Conservation (phyloP, 352 stramenopile species). For the Globisporangium echinulatum region DNA sequence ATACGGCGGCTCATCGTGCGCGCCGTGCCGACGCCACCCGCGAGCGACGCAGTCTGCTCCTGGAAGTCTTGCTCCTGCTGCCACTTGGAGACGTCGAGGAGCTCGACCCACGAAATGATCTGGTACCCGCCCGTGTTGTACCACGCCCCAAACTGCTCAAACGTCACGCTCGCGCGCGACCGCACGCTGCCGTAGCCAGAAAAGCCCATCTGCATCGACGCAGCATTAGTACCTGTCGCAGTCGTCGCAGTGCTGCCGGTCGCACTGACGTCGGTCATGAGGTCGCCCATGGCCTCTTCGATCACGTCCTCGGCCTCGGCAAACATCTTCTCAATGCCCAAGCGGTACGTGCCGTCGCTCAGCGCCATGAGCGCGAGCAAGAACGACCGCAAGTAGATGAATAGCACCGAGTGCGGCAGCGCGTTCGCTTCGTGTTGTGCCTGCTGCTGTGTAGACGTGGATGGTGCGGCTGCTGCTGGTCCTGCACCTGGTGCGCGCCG, state of each 20-base stretch:
- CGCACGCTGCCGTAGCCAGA: slow-evolving; percentile 60
- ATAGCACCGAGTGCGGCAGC: slow-evolving; percentile 75
- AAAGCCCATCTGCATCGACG: slow-evolving; percentile 15
- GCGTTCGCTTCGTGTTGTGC: slow-evolving; percentile 44
- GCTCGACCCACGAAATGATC: slow-evolving; percentile 81
- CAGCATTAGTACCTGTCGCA: too few species aligned
- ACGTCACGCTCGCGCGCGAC: slow-evolving; percentile 72
- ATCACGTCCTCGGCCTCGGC: slow-evolving; percentile 83
- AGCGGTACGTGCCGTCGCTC: slow-evolving; percentile 76
- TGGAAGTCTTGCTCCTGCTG: slow-evolving; percentile 73
- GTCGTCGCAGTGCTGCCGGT: slow-evolving; percentile 23
- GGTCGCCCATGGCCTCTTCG: slow-evolving; percentile 77
- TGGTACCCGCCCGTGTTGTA: slow-evolving; percentile 82
- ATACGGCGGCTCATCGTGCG: slow-evolving; percentile 19
- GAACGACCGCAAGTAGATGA: slow-evolving; percentile 83
- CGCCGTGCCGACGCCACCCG: slow-evolving; percentile 12
- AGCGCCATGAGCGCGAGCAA: slow-evolving; percentile 79
- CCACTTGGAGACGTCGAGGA: slow-evolving; percentile 81
- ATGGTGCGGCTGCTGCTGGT: background rate
- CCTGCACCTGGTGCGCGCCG: slow-evolving; percentile 18
- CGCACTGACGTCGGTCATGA: slow-evolving; percentile 71
- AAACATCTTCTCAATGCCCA: slow-evolving; percentile 84
- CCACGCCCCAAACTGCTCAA: slow-evolving; percentile 89
- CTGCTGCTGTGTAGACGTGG: background rate
- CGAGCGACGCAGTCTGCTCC: slow-evolving; percentile 29